Percentiles rank a stretch among this genome's conserved stretches.
Conservation (phyloP, 805 yeast species). For the Suhomyces sp. region DNA sequence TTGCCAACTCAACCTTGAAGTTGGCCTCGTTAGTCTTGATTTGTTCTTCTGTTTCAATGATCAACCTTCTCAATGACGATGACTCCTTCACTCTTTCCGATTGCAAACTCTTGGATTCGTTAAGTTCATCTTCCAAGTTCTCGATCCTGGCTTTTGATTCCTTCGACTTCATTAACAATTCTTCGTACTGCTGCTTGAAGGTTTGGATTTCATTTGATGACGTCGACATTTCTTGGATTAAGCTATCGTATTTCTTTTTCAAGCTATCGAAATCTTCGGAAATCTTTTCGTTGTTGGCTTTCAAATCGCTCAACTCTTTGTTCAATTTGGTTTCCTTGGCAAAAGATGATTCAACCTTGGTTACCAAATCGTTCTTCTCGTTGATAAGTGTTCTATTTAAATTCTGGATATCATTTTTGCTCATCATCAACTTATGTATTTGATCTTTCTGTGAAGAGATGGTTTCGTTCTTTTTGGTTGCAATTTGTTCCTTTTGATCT, state of each 20-base stretch:
- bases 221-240: conserved; percentile 30
- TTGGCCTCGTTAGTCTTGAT: conserved; percentile 53
- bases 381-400: conserved; percentile 33
- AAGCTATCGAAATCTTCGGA: conserved; percentile 38
- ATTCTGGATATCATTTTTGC: conserved; percentile 37
- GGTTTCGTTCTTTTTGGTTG: conserved; percentile 25
- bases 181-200: conserved; percentile 69
- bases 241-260: conserved; percentile 33
- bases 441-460: conserved; percentile 28
- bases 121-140: conserved; percentile 75
- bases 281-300: conserved; percentile 41
- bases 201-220: conserved; percentile 40
- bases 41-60: conserved; percentile 65
- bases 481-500: conserved; percentile 3
- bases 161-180: conserved; percentile 58
- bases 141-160: conserved; percentile 64
- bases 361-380: conserved; percentile 39
- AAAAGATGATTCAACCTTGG: conserved; percentile 39
- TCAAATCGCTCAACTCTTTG: conserved; percentile 38
- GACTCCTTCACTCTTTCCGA: conserved; percentile 83
- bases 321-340: conserved; percentile 30
- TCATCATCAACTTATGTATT: conserved; percentile 40
- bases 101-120: conserved; percentile 65
- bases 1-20: conserved; percentile 48
- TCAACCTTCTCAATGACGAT: conserved; percentile 62